phyloP scores from a whole-genome alignment of 2,329 filamentous ascomycete genomes.

The Arthrinium puccinioides region DNA sequence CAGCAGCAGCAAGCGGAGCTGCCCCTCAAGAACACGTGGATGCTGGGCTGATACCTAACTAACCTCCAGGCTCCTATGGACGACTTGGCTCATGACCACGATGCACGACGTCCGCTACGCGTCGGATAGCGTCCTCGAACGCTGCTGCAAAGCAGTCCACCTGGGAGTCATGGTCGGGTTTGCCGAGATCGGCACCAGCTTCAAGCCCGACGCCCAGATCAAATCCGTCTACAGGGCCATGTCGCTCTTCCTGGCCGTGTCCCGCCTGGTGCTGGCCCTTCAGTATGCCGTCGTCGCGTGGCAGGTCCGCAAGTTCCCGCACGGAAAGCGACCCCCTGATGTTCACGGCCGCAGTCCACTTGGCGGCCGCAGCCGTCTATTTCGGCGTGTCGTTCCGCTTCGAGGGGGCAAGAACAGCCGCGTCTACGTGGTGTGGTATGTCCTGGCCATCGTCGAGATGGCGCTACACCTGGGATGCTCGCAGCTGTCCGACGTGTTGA shows the following conservation, averaged over 20 bases:
- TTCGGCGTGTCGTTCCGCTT: slow-evolving; percentile 34
- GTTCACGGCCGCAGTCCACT: slow-evolving; percentile 27
- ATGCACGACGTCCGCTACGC: slow-evolving; percentile 61
- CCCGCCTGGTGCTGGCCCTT: slow-evolving; percentile 42
- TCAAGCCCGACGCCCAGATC: slow-evolving; percentile 30
- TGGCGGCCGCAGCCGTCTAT: slow-evolving; percentile 29
- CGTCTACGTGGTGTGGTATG: slow-evolving; percentile 40
- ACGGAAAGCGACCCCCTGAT: slow-evolving; percentile 25
- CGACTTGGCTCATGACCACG: slow-evolving; percentile 59
- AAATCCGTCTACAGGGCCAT: slow-evolving; percentile 29
- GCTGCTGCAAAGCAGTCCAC: slow-evolving; percentile 49
- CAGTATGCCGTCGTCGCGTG: slow-evolving; percentile 44
- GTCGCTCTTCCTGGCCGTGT: slow-evolving; percentile 42
- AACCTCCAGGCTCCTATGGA: slow-evolving; percentile 56
- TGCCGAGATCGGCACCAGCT: slow-evolving; percentile 48
- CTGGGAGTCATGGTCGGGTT: slow-evolving; percentile 60
- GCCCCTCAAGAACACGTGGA: background rate
- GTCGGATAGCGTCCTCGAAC: slow-evolving; percentile 56
- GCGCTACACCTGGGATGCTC: slow-evolving; percentile 44
- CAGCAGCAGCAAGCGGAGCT: background rate
- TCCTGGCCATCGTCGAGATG: slow-evolving; percentile 47
- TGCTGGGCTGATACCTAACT: slow-evolving; percentile 4
- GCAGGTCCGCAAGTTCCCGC: slow-evolving; percentile 33
- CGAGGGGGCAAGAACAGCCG: slow-evolving; percentile 21
- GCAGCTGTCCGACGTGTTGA: slow-evolving; percentile 45